Conservation (phyloP, 2,329 filamentous ascomycete genomes). For the Microsporum ferrugineum region DNA sequence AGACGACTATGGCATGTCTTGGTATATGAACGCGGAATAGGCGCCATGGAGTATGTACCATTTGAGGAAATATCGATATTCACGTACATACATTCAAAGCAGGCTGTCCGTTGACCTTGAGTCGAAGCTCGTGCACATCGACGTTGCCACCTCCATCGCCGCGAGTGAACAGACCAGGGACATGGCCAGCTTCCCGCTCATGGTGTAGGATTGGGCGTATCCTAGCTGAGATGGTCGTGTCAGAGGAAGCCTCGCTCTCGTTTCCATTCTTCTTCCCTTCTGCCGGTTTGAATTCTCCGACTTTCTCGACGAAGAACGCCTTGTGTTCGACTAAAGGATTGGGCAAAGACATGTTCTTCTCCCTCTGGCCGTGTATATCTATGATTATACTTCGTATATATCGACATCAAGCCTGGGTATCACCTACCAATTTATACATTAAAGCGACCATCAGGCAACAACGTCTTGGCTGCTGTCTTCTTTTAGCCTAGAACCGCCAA, state of each 20-base stretch:
- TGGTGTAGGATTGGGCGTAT: neutral
- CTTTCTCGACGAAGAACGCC: neutral
- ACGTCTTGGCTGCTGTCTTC: neutral
- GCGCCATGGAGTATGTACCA: neutral
- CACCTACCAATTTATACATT: neutral
- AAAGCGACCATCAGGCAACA: neutral
- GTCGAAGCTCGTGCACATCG: neutral
- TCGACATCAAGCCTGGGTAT: too few relatives aligned
- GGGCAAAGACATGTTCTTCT: neutral
- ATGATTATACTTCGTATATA: neutral
- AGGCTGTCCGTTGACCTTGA: neutral
- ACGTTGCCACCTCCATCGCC: neutral
- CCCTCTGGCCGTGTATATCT: neutral
- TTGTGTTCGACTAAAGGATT: neutral
- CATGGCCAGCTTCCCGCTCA: neutral
- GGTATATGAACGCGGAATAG: neutral
- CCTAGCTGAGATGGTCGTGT: neutral
- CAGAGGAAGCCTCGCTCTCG: neutral
- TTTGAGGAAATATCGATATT: neutral
- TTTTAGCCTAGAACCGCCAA: neutral
- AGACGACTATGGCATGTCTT: neutral
- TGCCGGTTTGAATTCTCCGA: neutral
- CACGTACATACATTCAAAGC: slow-evolving; percentile 1
- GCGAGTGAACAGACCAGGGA: neutral
- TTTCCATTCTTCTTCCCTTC: neutral